Conservation (phyloP, 148 eudicot genomes). For the Talinum fruticosum region DNA sequence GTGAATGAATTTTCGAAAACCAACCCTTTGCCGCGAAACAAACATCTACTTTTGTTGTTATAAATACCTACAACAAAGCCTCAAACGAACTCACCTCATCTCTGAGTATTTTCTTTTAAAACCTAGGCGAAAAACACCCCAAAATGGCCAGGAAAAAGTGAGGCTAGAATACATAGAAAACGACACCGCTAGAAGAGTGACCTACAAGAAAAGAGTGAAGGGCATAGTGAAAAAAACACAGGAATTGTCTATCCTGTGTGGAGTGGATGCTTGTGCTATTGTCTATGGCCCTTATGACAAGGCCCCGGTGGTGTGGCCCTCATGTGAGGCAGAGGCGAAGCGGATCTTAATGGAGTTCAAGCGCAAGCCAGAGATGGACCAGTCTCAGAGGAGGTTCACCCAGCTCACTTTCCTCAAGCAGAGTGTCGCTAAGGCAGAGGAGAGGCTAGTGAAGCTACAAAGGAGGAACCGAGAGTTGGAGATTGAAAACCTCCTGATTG, state of each 20-base stretch:
- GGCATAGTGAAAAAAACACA: conserved; percentile 12
- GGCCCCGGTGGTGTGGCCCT: conserved; percentile 19
- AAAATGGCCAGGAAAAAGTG: conserved; percentile 25
- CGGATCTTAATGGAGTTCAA: conserved; percentile 10
- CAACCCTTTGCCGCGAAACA: not conserved
- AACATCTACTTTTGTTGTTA: not conserved
- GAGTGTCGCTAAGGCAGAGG: conserved; percentile 12
- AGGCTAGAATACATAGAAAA: conserved; percentile 21
- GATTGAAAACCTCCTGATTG: conserved; percentile 1
- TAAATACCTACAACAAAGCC: not conserved
- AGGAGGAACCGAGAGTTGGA: conserved; percentile 19
- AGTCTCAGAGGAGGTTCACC: conserved; percentile 13
- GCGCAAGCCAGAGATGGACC: conserved; percentile 20
- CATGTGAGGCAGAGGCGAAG: conserved; percentile 1
- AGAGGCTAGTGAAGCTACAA: conserved; percentile 13
- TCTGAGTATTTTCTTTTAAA: not conserved
- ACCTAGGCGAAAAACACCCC: not conserved
- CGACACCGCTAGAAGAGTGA: conserved; percentile 8
- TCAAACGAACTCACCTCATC: not conserved
- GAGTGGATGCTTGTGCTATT: conserved; percentile 6
- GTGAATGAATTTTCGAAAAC: not conserved
- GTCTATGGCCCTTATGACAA: conserved; percentile 9
- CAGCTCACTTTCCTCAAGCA: conserved; percentile 20
- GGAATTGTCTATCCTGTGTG: conserved; percentile 13
- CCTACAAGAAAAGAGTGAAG: conserved; percentile 20